A percentile compares a stretch with the other conserved stretches of the same genome.
Evolutionary conservation across 768 basidiomycete species (phyloP).

Genomic region (Rossbeevera mucosa): DNA sequence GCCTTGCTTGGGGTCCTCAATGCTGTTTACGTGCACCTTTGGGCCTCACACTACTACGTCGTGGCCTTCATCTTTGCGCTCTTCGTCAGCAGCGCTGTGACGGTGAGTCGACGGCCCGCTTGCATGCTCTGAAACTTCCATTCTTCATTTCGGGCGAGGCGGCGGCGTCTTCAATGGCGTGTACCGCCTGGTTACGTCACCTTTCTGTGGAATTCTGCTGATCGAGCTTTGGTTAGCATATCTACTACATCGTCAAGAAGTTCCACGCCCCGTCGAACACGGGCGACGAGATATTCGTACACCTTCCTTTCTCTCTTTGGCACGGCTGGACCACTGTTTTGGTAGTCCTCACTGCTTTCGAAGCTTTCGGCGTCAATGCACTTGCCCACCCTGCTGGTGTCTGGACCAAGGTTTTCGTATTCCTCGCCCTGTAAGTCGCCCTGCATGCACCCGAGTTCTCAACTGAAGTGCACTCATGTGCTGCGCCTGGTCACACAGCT

Average conservation of each 20-base stretch:
- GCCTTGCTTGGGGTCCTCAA: constrained; percentile 84
- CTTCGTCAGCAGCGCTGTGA: constrained; percentile 74
- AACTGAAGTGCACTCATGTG: constrained; percentile 6
- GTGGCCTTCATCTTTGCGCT: constrained; percentile 84
- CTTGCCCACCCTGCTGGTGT: constrained; percentile 60
- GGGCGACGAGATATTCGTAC: constrained; percentile 83
- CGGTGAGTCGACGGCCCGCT: constrained; percentile 28
- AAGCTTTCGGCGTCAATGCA: constrained; percentile 84
- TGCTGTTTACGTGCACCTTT: constrained; percentile 83
- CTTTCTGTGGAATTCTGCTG: constrained; percentile 4
- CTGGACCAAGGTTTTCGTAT: constrained; percentile 94
- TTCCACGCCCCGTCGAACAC: constrained; percentile 59
- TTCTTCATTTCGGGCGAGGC: constrained; percentile 12
- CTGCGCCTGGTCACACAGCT: constrained; percentile 36
- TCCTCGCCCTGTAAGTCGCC: constrained; percentile 71
- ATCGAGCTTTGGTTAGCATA: constrained; percentile 48
- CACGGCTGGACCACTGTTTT: constrained; percentile 91
- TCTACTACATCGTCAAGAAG: constrained; percentile 94
- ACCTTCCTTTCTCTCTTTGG: constrained; percentile 94
- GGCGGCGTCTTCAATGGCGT: constrained; percentile 1
- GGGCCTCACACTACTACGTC: constrained; percentile 73
- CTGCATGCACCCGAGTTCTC: background rate
- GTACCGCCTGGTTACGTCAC: constrained; percentile 2
- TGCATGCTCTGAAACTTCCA: constrained; percentile 4
- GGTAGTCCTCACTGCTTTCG: constrained; percentile 76